Evolutionary conservation across 345 rosid species (phyloP).

Genomic region (Eucalyptus cloeziana): DNA sequence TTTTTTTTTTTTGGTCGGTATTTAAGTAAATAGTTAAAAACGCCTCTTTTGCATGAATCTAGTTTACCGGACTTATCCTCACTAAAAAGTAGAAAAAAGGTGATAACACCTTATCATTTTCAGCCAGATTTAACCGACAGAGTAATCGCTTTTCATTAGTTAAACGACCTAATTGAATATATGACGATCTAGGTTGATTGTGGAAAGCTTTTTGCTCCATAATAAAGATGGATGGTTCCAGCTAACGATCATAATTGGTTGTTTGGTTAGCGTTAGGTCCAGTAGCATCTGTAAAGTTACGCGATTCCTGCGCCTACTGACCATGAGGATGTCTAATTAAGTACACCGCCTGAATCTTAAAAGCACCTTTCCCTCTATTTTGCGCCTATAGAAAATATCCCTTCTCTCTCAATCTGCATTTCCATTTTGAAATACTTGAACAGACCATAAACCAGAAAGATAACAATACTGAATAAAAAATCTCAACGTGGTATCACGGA

Average conservation of each 20-base stretch:
- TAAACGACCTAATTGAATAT: background rate
- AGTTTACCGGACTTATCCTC: background rate
- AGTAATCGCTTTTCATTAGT: background rate
- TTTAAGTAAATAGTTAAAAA: background rate
- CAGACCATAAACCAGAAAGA: background rate
- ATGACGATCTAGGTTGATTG: background rate
- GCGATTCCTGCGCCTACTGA: background rate
- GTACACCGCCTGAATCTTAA: background rate
- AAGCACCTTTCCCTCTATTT: background rate
- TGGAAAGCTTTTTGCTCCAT: background rate
- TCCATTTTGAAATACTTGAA: background rate
- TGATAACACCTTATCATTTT: background rate
- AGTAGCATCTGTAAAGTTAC: background rate
- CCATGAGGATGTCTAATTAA: background rate
- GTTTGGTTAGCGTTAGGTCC: background rate
- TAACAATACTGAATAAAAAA: background rate
- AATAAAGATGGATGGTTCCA: background rate
- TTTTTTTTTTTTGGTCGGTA: no score
- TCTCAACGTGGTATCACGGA: background rate
- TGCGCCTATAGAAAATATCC: background rate
- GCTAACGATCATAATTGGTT: background rate
- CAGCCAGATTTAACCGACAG: background rate
- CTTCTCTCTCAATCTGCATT: background rate
- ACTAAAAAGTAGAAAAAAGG: background rate
- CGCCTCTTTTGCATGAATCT: background rate